These are phyloP conservation scores for Stephanodiscus triporus DNA, from an alignment of 108 stramenopile genomes.

Conservation along the genomic window DNA sequence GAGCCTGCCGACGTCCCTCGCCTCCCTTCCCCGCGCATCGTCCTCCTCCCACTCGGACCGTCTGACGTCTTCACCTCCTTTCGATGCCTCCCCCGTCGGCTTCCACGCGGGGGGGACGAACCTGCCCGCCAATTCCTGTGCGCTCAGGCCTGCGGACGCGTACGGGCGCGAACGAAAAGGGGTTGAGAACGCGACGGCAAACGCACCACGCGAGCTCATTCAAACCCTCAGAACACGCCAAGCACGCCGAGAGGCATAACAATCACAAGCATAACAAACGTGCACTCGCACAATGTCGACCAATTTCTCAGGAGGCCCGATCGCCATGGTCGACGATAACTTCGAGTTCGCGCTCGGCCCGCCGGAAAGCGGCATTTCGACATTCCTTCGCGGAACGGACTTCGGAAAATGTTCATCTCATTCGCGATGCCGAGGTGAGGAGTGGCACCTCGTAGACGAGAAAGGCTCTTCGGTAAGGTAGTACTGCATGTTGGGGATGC, in stretches of 20 bases:
- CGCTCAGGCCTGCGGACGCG: neutral
- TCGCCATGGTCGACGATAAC: slow-evolving; percentile 27
- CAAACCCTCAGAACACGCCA: too few species aligned
- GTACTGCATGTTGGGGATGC: too few species aligned
- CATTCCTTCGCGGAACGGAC: slow-evolving; percentile 42
- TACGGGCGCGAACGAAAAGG: too few species aligned
- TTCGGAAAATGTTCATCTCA: slow-evolving; percentile 56
- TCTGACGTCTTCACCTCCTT: neutral
- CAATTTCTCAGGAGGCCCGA: neutral
- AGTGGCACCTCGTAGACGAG: too few species aligned
- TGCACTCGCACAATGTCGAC: slow-evolving; percentile 1
- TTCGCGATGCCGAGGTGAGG: slow-evolving; percentile 66
- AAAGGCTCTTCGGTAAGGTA: too few species aligned
- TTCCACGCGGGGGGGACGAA: neutral
- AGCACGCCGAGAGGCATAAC: too few species aligned
- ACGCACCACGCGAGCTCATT: too few species aligned
- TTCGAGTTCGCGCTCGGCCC: slow-evolving; percentile 31
- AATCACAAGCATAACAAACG: too few species aligned
- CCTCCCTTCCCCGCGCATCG: neutral
- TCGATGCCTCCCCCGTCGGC: neutral
- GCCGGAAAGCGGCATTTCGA: slow-evolving; percentile 23
- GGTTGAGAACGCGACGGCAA: too few species aligned
- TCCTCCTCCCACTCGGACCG: neutral
- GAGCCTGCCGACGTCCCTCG: neutral
- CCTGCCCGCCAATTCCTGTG: slow-evolving; percentile 3